These are phyloP conservation scores for Aureobasidium sp. DNA, from an alignment of 2,329 filamentous ascomycete species.

Conservation along the genomic window DNA sequence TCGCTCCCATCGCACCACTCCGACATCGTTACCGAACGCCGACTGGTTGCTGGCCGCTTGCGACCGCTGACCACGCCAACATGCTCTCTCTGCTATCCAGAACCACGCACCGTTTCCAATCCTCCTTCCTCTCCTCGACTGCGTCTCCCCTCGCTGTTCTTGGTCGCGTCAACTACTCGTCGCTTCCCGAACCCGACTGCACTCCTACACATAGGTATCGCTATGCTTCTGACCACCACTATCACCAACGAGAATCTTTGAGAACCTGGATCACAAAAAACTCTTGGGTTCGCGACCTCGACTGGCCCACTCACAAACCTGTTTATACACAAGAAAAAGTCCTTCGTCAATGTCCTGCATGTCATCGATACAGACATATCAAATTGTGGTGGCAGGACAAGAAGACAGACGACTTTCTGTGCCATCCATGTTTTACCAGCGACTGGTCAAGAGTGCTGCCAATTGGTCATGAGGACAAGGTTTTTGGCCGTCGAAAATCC, in stretches of 20 bases:
- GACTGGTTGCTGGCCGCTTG: background rate
- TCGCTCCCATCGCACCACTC: no score
- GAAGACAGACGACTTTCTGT: background rate
- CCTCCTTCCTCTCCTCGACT: background rate
- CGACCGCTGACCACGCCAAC: background rate
- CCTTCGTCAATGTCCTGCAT: background rate
- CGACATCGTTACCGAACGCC: no score
- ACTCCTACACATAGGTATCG: background rate
- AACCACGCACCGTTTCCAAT: background rate
- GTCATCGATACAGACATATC: background rate
- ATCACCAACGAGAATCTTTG: background rate
- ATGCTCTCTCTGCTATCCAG: background rate
- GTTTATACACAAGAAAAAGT: background rate
- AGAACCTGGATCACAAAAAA: background rate
- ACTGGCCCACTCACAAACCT: background rate
- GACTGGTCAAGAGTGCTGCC: background rate
- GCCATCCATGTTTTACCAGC: background rate
- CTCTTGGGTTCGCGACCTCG: background rate
- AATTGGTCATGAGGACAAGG: background rate
- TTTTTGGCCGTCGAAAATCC: background rate
- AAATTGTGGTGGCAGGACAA: background rate
- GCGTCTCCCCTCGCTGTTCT: no score
- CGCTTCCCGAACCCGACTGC: background rate
- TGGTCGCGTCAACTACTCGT: background rate
- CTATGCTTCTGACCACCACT: background rate